These are phyloP conservation scores for Rubia balearica DNA, from an alignment of 305 asterid genomes.

Conservation along the genomic window DNA sequence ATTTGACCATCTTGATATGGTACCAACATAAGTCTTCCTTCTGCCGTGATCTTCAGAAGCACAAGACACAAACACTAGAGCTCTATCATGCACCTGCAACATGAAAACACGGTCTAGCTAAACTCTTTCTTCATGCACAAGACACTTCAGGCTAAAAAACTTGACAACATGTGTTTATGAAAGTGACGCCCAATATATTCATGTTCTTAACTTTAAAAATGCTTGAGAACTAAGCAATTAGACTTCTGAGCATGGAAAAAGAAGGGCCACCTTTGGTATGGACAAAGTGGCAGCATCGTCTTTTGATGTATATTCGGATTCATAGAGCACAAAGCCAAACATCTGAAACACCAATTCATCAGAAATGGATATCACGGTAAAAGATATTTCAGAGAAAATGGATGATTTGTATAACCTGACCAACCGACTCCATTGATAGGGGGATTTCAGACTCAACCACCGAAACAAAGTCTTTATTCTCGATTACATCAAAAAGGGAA, in stretches of 20 bases:
- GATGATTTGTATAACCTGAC: conserved; percentile 17
- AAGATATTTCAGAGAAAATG: not conserved
- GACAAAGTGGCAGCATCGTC: conserved; percentile 42
- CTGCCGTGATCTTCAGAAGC: conserved; percentile 33
- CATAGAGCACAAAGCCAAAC: conserved; percentile 72
- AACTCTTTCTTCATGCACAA: not conserved
- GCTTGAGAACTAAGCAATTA: not conserved
- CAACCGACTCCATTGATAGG: conserved; percentile 73
- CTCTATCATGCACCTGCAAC: conserved; percentile 91
- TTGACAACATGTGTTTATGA: no score
- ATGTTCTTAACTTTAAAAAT: not conserved
- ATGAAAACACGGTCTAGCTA: not conserved
- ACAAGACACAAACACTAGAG: conserved; percentile 82
- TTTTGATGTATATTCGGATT: conserved; percentile 54
- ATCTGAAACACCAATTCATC: conserved; percentile 46
- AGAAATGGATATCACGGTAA: conserved; percentile 10
- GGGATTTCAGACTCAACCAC: conserved; percentile 61
- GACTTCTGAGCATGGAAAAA: conserved; percentile 7
- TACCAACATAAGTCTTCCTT: conserved; percentile 57
- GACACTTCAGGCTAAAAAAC: no score
- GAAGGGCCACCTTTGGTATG: conserved; percentile 60
- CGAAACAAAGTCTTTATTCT: conserved; percentile 29
- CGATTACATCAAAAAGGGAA: conserved; percentile 44
- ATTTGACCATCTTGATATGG: conserved; percentile 66
- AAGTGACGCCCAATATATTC: not conserved